phyloP scores from a whole-genome alignment of 1,284 basidiomycete species.

The Hemileia vastatrix region DNA sequence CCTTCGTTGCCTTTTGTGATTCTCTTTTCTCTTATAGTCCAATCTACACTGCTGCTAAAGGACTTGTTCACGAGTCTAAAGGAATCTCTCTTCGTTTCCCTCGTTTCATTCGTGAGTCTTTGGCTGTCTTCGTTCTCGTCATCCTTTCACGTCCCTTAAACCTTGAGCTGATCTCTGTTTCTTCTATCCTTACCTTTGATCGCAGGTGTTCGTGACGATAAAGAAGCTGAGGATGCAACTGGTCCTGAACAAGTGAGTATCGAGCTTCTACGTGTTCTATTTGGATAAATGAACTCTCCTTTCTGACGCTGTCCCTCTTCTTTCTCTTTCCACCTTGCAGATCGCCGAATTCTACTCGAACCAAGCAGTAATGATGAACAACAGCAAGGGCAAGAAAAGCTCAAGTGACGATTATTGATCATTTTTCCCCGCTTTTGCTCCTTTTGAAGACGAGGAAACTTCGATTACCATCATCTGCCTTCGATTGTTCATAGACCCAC shows the following conservation, averaged over 20 bases:
- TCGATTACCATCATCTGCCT: too few species aligned
- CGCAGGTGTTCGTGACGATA: constrained; percentile 84
- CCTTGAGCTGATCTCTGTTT: too few species aligned
- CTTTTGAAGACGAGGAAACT: too few species aligned
- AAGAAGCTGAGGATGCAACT: constrained; percentile 80
- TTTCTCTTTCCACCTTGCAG: constrained; percentile 47
- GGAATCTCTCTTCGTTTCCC: constrained; percentile 95
- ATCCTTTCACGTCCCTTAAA: not conserved
- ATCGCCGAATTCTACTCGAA: constrained; percentile 91
- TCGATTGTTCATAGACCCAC: too few species aligned
- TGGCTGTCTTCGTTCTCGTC: not conserved
- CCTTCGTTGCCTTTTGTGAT: not conserved
- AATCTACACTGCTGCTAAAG: constrained; percentile 88
- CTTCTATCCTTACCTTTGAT: not conserved
- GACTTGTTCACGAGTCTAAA: too few species aligned
- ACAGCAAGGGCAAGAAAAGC: constrained; percentile 47
- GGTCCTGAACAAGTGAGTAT: constrained; percentile 68
- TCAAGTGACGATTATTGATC: constrained; percentile 85
- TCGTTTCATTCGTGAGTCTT: constrained; percentile 62
- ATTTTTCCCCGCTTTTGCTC: too few species aligned
- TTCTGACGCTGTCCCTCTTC: constrained; percentile 26
- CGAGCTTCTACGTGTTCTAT: constrained; percentile 1
- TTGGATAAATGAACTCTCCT: not conserved
- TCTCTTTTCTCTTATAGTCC: constrained; percentile 51
- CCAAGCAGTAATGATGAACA: constrained; percentile 65